A percentile compares a stretch with the other conserved stretches of the same genome.
These are phyloP conservation scores for Starmerella kuoi DNA, from an alignment of 805 yeast genomes.

Conservation along the genomic window DNA sequence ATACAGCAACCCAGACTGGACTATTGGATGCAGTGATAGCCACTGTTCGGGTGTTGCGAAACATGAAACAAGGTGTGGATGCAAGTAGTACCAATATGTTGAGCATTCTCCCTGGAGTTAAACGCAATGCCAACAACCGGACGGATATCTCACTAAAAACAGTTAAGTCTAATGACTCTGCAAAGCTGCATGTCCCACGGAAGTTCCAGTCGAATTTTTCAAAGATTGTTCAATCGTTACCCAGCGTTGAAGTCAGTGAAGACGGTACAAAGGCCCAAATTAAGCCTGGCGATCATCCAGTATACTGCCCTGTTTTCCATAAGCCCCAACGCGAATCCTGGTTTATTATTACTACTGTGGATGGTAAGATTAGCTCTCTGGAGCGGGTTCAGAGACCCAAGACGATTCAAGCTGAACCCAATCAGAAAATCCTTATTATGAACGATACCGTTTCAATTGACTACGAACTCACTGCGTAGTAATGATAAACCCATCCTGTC, in stretches of 20 bases:
- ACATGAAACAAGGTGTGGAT: conserved; percentile 60
- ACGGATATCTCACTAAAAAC: conserved; percentile 16
- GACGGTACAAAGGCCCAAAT: conserved; percentile 17
- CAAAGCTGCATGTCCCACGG: conserved; percentile 35
- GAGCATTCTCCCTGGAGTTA: conserved; percentile 18
- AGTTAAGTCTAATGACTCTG: conserved; percentile 30
- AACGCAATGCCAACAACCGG: conserved; percentile 1
- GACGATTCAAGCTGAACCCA: conserved; percentile 7
- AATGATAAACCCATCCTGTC: not conserved
- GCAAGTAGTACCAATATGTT: conserved; percentile 16
- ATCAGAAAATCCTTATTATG: conserved; percentile 16
- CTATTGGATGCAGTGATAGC: conserved; percentile 48
- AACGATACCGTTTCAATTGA: conserved; percentile 24
- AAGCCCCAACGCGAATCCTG: conserved; percentile 88
- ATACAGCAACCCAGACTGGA: conserved; percentile 77
- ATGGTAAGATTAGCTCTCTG: conserved; percentile 46
- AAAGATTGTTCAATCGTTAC: conserved; percentile 44
- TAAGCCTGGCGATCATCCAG: conserved; percentile 34
- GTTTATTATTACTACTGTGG: conserved; percentile 55
- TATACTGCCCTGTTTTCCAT: conserved; percentile 72
- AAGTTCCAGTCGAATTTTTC: conserved; percentile 39
- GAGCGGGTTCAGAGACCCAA: conserved; percentile 62
- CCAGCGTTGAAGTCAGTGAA: conserved; percentile 48
- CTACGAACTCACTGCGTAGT: conserved; percentile 11
- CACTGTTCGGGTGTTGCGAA: conserved; percentile 62